A percentile compares a stretch with the other conserved stretches of the same genome.
Evolutionary conservation across 2,329 filamentous ascomycete genomes (phyloP).

Genomic region (Teratosphaeria viscida): DNA sequence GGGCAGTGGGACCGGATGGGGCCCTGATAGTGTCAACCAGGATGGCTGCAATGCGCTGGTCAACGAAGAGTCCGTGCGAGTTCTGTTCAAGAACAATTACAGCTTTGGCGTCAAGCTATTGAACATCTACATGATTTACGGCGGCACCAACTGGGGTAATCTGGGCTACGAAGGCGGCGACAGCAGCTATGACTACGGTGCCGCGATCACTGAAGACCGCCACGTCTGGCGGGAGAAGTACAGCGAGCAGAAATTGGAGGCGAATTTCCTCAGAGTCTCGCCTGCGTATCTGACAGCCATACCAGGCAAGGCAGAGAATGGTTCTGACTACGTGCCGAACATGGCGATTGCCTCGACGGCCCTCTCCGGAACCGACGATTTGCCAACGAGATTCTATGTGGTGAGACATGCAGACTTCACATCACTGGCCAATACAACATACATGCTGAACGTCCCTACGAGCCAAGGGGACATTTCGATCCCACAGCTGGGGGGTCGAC

Average conservation of each 20-base stretch:
- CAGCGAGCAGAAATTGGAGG: slow-evolving; percentile 65
- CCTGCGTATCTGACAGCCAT: slow-evolving; percentile 56
- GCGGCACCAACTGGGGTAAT: slow-evolving; percentile 79
- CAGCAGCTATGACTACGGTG: slow-evolving; percentile 50
- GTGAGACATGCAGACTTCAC: slow-evolving; percentile 54
- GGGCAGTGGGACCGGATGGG: slow-evolving; percentile 60
- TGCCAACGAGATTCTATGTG: slow-evolving; percentile 53
- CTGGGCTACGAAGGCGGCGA: slow-evolving; percentile 55
- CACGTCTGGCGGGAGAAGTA: slow-evolving; percentile 64
- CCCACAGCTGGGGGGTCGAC: slow-evolving; percentile 47
- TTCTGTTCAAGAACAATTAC: slow-evolving; percentile 57
- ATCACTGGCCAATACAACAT: slow-evolving; percentile 46
- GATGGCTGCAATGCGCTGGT: slow-evolving; percentile 56
- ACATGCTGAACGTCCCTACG: slow-evolving; percentile 53
- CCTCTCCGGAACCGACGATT: slow-evolving; percentile 45
- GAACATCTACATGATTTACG: slow-evolving; percentile 68
- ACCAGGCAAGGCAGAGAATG: slow-evolving; percentile 40
- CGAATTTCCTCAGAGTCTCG: slow-evolving; percentile 63
- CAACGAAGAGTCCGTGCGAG: slow-evolving; percentile 63
- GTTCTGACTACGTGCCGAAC: slow-evolving; percentile 47
- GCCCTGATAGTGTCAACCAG: slow-evolving; percentile 58
- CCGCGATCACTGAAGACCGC: slow-evolving; percentile 59
- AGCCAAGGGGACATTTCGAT: slow-evolving; percentile 47
- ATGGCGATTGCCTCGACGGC: slow-evolving; percentile 50
- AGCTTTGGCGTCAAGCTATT: slow-evolving; percentile 50